Evolutionary conservation across 1,284 basidiomycete species (phyloP), one percentile per base, ranked within the genome.

Genomic region (Heimioporus retisporus): DNA sequence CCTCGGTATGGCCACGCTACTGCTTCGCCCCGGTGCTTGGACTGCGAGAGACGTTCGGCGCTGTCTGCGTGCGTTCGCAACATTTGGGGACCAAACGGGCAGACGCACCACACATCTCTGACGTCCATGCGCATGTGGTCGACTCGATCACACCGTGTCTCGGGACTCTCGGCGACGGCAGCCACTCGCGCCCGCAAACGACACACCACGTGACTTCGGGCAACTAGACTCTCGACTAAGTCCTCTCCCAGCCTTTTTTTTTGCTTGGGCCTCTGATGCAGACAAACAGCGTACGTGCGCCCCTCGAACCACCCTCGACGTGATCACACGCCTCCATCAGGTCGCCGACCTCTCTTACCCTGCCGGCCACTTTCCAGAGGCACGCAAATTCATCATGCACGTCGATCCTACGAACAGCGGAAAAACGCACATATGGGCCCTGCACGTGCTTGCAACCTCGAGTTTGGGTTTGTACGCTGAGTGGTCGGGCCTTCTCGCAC

Each of bases 381-480:
- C 84, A 13, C 88, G 97, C 23, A 93, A 92, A 73, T 85, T 99
- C 70, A 94, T 97, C 79, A 91, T 99, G 82, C 97, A 99, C 77
- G 96, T 99, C 65, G 97, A 97, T 0, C 97, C 97, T 0, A 99
- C 97, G 44, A 99, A 99, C 81, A 96, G 94, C 66, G 97, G 97
- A 53, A 99, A 99, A 83, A 99, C 97, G 0, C 93, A 99, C 78
- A 92, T 93, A n/a, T n/a, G n/a, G 73, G 97, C 97, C 0, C 84
- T 99, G 16, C 91, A 95, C 56, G 95, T 96, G 0, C 86, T 99
- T 3, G 94, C 95, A 2, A 88, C 89, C 2, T 91, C 96, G 0
- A 75, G 81, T 2, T 84, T 83, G 0, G 97, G 97, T 3, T 85
- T 94, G 2, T 99, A 98, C 73, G 95, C 95, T 0, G 96, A 97